Conservation (phyloP, 1,284 basidiomycete species). For the Rhodotorula sp. region DNA sequence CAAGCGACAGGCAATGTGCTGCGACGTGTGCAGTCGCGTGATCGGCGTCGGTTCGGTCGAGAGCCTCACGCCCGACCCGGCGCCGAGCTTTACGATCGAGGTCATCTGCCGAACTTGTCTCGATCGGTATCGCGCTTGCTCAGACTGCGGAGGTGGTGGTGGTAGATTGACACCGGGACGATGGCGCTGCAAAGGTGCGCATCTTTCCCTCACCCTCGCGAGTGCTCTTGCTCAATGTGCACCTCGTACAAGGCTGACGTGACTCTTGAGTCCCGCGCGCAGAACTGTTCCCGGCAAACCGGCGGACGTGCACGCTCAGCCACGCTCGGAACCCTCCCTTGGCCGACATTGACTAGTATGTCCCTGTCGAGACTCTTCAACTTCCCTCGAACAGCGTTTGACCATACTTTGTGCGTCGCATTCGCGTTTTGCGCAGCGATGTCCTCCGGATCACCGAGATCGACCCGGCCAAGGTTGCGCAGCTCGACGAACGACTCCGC, state of each 20-base stretch:
- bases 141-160: slow-evolving; percentile 29
- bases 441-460: slow-evolving; percentile 17
- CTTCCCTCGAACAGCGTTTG: background rate
- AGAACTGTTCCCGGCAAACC: slow-evolving; percentile 27
- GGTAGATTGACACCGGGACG: slow-evolving; percentile 29
- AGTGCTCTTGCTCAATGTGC: background rate
- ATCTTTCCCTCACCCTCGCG: background rate
- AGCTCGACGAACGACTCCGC: slow-evolving; percentile 20
- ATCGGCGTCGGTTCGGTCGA: slow-evolving; percentile 21
- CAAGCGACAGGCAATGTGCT: slow-evolving; percentile 17
- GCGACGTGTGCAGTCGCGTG: slow-evolving; percentile 29
- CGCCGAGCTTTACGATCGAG: slow-evolving; percentile 25
- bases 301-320: slow-evolving; percentile 25
- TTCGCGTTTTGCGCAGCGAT: too few relatives aligned
- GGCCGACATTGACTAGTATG: slow-evolving; percentile 22
- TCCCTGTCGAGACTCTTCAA: background rate
- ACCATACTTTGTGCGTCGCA: background rate
- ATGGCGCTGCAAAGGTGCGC: slow-evolving; percentile 29
- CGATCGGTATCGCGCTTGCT: slow-evolving; percentile 25
- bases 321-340: slow-evolving; percentile 28
- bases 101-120: slow-evolving; percentile 22
- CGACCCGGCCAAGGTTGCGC: slow-evolving; percentile 9
- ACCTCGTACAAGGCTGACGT: background rate
- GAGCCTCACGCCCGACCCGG: background rate
- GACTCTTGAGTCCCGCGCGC: background rate